A percentile compares a stretch with the other conserved stretches of the same genome.
These are phyloP conservation scores for Daldinia sp. DNA, from an alignment of 2,329 filamentous ascomycete species.

Conservation along the genomic window DNA sequence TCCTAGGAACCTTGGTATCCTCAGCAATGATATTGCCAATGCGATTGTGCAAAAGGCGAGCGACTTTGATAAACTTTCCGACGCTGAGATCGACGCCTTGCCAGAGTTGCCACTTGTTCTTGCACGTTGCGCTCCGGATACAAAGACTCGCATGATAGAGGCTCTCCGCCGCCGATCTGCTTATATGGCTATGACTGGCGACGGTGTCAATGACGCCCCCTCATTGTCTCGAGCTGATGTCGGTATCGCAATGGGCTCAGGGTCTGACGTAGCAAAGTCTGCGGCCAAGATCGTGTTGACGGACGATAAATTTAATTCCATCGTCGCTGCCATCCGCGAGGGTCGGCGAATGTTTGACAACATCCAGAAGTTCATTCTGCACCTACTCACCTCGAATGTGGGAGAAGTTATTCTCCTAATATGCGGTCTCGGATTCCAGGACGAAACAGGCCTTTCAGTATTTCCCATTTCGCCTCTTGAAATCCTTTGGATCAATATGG, in stretches of 20 bases:
- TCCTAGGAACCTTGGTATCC: slow-evolving; percentile 68
- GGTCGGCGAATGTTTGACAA: slow-evolving; percentile 89
- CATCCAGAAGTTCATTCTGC: slow-evolving; percentile 88
- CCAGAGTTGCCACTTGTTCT: slow-evolving; percentile 83
- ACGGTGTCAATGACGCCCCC: slow-evolving; percentile 88
- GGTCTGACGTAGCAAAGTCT: slow-evolving; percentile 87
- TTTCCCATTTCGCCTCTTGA: slow-evolving; percentile 88
- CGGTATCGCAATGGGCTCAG: slow-evolving; percentile 91
- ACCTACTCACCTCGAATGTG: slow-evolving; percentile 83
- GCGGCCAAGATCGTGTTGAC: slow-evolving; percentile 85
- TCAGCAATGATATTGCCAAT: slow-evolving; percentile 73
- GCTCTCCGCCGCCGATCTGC: slow-evolving; percentile 81
- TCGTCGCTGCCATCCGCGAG: slow-evolving; percentile 85
- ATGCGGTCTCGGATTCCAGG: slow-evolving; percentile 85
- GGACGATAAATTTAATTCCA: slow-evolving; percentile 89
- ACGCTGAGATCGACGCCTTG: slow-evolving; percentile 80
- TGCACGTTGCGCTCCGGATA: slow-evolving; percentile 85
- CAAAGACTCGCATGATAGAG: slow-evolving; percentile 92
- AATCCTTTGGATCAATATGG: slow-evolving; percentile 95
- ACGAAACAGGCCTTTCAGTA: slow-evolving; percentile 76
- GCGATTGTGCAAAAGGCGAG: slow-evolving; percentile 80
- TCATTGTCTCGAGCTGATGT: slow-evolving; percentile 85
- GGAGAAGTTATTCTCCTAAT: slow-evolving; percentile 85
- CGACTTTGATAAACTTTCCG: slow-evolving; percentile 81
- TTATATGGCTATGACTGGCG: slow-evolving; percentile 89